Evolutionary conservation across 2,329 filamentous ascomycete genomes (phyloP), one percentile per base, ranked within the genome.

Genomic region (Venturia effusa): DNA sequence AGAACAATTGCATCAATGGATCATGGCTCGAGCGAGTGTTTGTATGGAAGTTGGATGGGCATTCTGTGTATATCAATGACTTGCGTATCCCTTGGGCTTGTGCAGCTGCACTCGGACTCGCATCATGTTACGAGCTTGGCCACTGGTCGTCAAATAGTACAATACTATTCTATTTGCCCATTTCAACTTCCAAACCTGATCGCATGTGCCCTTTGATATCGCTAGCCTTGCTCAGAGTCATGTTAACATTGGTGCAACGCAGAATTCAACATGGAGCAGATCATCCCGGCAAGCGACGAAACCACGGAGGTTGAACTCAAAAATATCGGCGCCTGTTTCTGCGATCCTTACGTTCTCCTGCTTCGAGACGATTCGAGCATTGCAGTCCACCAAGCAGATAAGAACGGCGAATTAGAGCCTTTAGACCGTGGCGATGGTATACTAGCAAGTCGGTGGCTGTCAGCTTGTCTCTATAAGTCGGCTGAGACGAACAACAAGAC

Each of bases 231-330:
- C 27, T 15, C 19, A 22, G 54, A 60, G 41, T 34, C 19, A 41
- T 24, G 61, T 54, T 62, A 62, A 62, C 61, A 5, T 60, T 19
- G 24, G 34, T 62, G 37, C 41, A 8, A 17, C 51, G 15, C 59
- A 64, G 90, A 96, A 74, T 83, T 99, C 65, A 90, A 88, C 13
- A 82, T 99, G 62, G 87, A 88, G 57, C 93, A 97, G 71, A 97
- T 99, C 63, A 83, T 97, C 61, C 91, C 92, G 0, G 91, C 97
- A 83, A 84, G 90, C 66, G 94, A 97, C 69, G 94, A 96, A 70
- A 90, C 94, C 67, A 92, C 88, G 0, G 92, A 89, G 15, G 87
- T 84, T 24, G 90, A 96, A 70, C 87, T 90, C 4, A 83, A 87
- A 62, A 88, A 94, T 51, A 78, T 92, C 57, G 88, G 86, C 70